Percentiles rank a stretch among this genome's conserved stretches.
phyloP scores from a whole-genome alignment of 495 filamentous ascomycete species.

The Cryomyces antarcticus region DNA sequence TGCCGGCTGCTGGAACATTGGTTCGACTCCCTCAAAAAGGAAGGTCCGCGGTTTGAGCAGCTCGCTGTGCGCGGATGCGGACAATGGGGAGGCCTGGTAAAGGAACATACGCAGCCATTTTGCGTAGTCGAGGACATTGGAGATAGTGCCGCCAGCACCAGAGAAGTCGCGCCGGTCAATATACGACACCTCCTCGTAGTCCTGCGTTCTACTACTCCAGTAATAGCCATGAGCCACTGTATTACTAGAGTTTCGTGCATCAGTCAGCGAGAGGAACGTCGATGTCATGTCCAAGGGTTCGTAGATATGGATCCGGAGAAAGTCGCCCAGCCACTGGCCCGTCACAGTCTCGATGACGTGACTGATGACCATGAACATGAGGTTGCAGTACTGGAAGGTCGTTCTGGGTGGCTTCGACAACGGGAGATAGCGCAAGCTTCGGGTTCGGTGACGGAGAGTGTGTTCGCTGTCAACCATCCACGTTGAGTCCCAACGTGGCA shows the following conservation, averaged over 20 bases:
- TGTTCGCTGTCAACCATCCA: no score
- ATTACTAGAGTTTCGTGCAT: not conserved
- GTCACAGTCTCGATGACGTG: conserved; percentile 3
- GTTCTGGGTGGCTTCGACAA: not conserved
- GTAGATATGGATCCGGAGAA: conserved; percentile 1
- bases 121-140: conserved; percentile 31
- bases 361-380: conserved; percentile 3
- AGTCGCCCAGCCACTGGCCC: conserved; percentile 1
- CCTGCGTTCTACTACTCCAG: not conserved
- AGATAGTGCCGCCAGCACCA: conserved; percentile 31
- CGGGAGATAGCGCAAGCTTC: not conserved
- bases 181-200: conserved; percentile 5
- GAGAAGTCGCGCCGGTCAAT: conserved; percentile 17
- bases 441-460: no score
- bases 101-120: conserved; percentile 19
- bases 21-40: no score
- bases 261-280: conserved; percentile 1
- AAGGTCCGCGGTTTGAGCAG: no score
- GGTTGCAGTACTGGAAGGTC: conserved; percentile 2
- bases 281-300: conserved; percentile 9
- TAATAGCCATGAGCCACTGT: not conserved
- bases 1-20: no score
- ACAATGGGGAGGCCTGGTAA: no score
- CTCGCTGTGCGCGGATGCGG: no score
- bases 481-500: no score